These are phyloP conservation scores for Candida schatavii DNA, from an alignment of 805 yeast genomes.

Conservation along the genomic window DNA sequence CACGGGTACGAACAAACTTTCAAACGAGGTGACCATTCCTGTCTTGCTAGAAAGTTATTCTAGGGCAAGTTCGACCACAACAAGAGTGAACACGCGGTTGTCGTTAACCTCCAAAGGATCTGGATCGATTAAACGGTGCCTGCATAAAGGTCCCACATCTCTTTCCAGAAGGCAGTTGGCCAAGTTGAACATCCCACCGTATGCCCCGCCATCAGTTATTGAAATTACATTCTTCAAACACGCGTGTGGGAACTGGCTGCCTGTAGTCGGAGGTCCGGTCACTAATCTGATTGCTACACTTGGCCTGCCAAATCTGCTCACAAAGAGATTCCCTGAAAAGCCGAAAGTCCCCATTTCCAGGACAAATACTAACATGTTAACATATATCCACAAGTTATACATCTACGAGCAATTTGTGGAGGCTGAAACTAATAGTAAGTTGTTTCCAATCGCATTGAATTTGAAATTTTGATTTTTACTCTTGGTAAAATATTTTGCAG, in stretches of 20 bases:
- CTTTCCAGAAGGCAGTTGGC: constrained; percentile 1
- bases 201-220: constrained; percentile 13
- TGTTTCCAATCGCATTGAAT: too few relatives aligned
- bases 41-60: too few relatives aligned
- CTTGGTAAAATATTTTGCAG: too few relatives aligned
- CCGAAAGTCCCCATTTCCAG: constrained; percentile 19
- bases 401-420: constrained; percentile 13
- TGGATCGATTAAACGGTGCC: not conserved
- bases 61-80: too few relatives aligned
- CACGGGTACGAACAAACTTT: too few relatives aligned
- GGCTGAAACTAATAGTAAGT: too few relatives aligned
- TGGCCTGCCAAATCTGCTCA: too few relatives aligned
- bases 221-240: not conserved
- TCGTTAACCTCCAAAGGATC: not conserved
- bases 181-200: constrained; percentile 9
- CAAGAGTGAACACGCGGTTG: not conserved
- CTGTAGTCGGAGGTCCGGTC: too few relatives aligned
- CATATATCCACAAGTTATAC: constrained; percentile 20
- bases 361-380: constrained; percentile 26
- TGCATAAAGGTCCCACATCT: constrained; percentile 2
- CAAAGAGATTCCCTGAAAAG: constrained; percentile 6
- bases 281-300: too few relatives aligned
- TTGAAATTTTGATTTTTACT: too few relatives aligned
- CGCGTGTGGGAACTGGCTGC: not conserved
- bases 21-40: too few relatives aligned